Evolutionary conservation across 2,329 filamentous ascomycete genomes (phyloP).

Genomic region (Fusarium floridanum): DNA sequence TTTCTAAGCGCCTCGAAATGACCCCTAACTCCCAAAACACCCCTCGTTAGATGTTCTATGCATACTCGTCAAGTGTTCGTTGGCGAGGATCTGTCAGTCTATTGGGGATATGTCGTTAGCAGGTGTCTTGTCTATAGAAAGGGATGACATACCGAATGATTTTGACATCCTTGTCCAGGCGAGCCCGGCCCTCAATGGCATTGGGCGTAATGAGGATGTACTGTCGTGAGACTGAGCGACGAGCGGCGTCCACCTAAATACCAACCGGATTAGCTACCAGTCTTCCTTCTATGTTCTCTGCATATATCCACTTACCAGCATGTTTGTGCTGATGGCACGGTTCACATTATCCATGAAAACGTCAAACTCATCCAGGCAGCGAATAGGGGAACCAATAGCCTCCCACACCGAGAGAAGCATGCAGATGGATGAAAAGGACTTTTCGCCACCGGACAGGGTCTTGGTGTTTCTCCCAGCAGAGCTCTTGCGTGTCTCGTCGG

Average conservation of each 20-base stretch:
- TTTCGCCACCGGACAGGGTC: slow-evolving; percentile 95
- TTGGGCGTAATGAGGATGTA: slow-evolving; percentile 98
- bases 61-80: slow-evolving; percentile 54
- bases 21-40: slow-evolving; percentile 24
- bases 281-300: neutral
- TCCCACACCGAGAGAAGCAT: slow-evolving; percentile 95
- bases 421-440: slow-evolving; percentile 97
- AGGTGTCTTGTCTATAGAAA: neutral
- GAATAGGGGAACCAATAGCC: slow-evolving; percentile 94
- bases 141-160: slow-evolving; percentile 73
- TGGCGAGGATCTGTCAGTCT: slow-evolving; percentile 73
- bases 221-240: slow-evolving; percentile 88
- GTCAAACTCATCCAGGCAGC: slow-evolving; percentile 97
- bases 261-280: slow-evolving; percentile 6
- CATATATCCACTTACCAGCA: slow-evolving; percentile 76
- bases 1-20: slow-evolving; percentile 21
- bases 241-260: slow-evolving; percentile 80
- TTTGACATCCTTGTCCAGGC: slow-evolving; percentile 77
- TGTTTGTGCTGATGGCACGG: slow-evolving; percentile 89
- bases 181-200: slow-evolving; percentile 74
- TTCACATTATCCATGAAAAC: slow-evolving; percentile 99
- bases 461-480: slow-evolving; percentile 84
- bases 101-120: slow-evolving; percentile 41
- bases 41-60: slow-evolving; percentile 12
- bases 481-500: slow-evolving; percentile 76